phyloP scores from a whole-genome alignment of 306 rosid species.

The Lathyrus tuberosus region DNA sequence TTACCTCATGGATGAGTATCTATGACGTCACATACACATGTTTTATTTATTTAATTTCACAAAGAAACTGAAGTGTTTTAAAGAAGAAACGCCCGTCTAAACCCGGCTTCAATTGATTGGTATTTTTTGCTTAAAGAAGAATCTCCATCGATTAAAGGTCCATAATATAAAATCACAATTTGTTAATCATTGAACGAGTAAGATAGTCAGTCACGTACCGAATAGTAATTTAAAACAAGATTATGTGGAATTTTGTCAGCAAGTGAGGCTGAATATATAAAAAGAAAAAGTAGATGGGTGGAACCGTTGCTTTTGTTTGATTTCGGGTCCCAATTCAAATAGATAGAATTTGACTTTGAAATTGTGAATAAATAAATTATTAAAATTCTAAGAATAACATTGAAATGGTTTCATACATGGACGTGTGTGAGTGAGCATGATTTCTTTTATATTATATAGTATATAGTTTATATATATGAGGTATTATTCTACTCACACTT shows the following conservation, averaged over 20 bases:
- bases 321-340: constrained; percentile 46
- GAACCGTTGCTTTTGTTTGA: constrained; percentile 38
- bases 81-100: constrained; percentile 8
- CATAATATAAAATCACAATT: neutral
- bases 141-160: constrained; percentile 17
- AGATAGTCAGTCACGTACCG: constrained; percentile 28
- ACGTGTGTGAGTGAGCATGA: neutral
- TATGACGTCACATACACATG: constrained; percentile 25
- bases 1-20: constrained; percentile 31
- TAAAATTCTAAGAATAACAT: constrained; percentile 6
- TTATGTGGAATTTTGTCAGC: constrained; percentile 45
- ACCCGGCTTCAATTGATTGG: neutral
- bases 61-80: neutral
- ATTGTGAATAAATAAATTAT: constrained; percentile 27
- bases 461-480: neutral
- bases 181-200: constrained; percentile 17
- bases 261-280: constrained; percentile 48
- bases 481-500: constrained; percentile 31
- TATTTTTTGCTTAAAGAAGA: constrained; percentile 30
- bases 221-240: constrained; percentile 36
- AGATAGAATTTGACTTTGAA: constrained; percentile 64
- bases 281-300: constrained; percentile 33
- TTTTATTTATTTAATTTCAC: neutral
- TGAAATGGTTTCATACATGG: constrained; percentile 29
- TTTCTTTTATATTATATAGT: neutral